phyloP scores from a whole-genome alignment of 2,329 filamentous ascomycete genomes.

The Alternaria burnsii region DNA sequence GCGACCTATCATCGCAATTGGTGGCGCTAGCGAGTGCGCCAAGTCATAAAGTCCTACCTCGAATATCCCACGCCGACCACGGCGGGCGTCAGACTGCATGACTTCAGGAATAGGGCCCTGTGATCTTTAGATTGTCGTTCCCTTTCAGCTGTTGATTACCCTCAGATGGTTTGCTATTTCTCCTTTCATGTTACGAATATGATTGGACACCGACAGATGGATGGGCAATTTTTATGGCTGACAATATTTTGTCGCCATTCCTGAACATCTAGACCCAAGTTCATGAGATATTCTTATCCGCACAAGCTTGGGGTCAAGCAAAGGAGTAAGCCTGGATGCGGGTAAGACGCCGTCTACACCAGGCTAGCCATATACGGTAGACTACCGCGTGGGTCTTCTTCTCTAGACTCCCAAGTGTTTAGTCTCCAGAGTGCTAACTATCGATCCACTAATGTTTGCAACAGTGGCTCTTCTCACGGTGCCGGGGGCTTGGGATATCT shows the following conservation, averaged over 20 bases:
- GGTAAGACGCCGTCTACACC: constrained; percentile 1
- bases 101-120: neutral
- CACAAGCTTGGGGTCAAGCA: neutral
- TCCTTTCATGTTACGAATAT: neutral
- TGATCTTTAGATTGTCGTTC: neutral
- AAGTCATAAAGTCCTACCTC: neutral
- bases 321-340: neutral
- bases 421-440: neutral
- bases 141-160: neutral
- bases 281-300: neutral
- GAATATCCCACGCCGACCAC: neutral
- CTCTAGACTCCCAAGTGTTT: neutral
- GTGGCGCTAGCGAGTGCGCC: constrained; percentile 2
- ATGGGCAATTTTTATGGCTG: neutral
- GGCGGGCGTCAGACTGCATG: neutral
- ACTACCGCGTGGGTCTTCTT: neutral
- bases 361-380: neutral
- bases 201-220: neutral
- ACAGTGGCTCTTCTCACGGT: neutral
- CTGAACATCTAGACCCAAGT: neutral
- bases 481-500: neutral
- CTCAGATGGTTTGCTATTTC: neutral
- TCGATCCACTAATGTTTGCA: neutral
- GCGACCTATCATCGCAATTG: neutral
- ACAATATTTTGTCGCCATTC: neutral